A percentile compares a stretch with the other conserved stretches of the same genome.
These are phyloP conservation scores for Neonectria neomacrospora DNA, from an alignment of 2,329 filamentous ascomycete genomes.

Conservation along the genomic window DNA sequence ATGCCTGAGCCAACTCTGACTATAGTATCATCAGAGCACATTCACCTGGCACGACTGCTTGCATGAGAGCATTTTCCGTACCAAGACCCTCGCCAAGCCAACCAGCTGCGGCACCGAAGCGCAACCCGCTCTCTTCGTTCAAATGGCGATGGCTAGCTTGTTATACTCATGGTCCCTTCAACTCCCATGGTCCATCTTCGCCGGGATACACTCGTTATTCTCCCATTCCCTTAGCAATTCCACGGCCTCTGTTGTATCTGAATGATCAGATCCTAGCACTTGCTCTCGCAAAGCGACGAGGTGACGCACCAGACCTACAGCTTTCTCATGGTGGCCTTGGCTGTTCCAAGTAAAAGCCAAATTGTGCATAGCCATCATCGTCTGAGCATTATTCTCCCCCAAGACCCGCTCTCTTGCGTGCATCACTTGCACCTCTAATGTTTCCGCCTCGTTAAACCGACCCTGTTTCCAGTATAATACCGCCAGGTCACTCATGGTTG, in stretches of 20 bases:
- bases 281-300: neutral
- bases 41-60: neutral
- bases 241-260: neutral
- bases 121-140: constrained; percentile 22
- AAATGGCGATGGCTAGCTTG: constrained; percentile 16
- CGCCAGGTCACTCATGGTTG: neutral
- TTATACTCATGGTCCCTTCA: no score
- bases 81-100: constrained; percentile 13
- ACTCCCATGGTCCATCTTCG: no score
- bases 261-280: neutral
- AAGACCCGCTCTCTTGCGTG: no score
- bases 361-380: no score
- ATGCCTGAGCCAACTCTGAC: no score
- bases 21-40: no score
- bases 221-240: neutral
- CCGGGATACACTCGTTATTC: no score
- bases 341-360: neutral
- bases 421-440: no score
- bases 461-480: neutral
- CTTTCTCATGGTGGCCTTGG: neutral
- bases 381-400: no score
- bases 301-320: neutral
- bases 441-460: no score
- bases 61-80: neutral
- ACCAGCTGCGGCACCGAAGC: constrained; percentile 17